Percentiles rank a stretch among this genome's conserved stretches.
Conservation (phyloP, 345 rosid species). For the Acer yangbiense region DNA sequence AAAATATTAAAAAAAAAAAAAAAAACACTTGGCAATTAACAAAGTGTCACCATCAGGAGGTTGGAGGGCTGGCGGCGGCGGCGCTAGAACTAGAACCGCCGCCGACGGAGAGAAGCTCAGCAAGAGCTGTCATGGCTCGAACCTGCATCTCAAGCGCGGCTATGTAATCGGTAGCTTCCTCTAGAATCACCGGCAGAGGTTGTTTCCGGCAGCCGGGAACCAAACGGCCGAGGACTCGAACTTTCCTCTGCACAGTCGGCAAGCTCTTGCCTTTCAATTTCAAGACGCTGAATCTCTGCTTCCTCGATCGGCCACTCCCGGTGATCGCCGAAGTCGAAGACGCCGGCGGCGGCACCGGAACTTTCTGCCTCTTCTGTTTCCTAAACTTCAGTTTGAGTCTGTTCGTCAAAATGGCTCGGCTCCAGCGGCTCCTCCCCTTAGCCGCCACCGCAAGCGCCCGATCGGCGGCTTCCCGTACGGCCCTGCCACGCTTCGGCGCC, state of each 20-base stretch:
- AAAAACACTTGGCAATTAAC: slow-evolving; percentile 21
- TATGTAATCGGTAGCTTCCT: slow-evolving; percentile 92
- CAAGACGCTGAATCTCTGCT: slow-evolving; percentile 64
- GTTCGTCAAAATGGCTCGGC: slow-evolving; percentile 79
- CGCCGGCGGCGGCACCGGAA: slow-evolving; percentile 24
- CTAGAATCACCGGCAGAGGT: slow-evolving; percentile 82
- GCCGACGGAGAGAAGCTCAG: slow-evolving; percentile 54
- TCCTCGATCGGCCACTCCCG: slow-evolving; percentile 52
- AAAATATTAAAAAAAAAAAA: slow-evolving; percentile 6
- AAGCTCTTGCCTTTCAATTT: slow-evolving; percentile 60
- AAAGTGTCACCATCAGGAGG: slow-evolving; percentile 22
- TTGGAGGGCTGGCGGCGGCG: slow-evolving; percentile 26
- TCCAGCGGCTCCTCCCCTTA: slow-evolving; percentile 85
- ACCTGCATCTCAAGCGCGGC: slow-evolving; percentile 99
- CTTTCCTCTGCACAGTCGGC: slow-evolving; percentile 85
- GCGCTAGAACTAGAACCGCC: slow-evolving; percentile 33
- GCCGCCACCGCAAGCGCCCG: slow-evolving; percentile 79
- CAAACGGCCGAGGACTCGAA: slow-evolving; percentile 75
- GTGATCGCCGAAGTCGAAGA: background rate
- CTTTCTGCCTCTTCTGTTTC: slow-evolving; percentile 61
- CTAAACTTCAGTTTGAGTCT: slow-evolving; percentile 81
- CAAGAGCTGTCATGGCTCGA: slow-evolving; percentile 81
- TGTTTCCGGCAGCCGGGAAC: slow-evolving; percentile 99
- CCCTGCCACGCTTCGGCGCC: slow-evolving; percentile 55
- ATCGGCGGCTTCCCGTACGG: slow-evolving; percentile 88